A percentile compares a stretch with the other conserved stretches of the same genome.
Conservation (phyloP, 2,329 filamentous ascomycete genomes). For the Trichoderma oligosporum region DNA sequence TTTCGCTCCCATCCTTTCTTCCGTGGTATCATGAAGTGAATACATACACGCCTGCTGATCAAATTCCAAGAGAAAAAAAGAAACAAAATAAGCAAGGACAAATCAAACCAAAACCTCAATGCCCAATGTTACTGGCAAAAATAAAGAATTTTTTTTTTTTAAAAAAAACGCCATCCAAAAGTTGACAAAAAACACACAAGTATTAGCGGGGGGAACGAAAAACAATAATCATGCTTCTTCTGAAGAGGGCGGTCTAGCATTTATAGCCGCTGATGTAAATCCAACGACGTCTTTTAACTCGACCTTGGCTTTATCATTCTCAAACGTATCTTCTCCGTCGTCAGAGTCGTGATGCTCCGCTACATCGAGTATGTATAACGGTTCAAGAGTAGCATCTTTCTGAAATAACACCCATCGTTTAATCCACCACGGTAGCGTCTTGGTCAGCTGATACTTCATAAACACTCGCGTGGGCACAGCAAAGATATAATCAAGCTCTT, state of each 20-base stretch:
- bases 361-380: constrained; percentile 43
- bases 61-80: neutral
- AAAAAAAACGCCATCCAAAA: neutral
- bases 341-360: constrained; percentile 32
- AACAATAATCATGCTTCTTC: neutral
- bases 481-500: constrained; percentile 58
- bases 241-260: neutral
- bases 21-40: constrained; percentile 20
- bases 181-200: neutral
- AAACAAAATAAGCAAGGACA: neutral
- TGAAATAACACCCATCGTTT: constrained; percentile 54
- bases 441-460: constrained; percentile 53
- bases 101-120: too few species aligned
- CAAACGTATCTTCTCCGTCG: constrained; percentile 31
- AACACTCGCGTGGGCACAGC: constrained; percentile 57
- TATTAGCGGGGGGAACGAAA: neutral
- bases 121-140: neutral
- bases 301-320: constrained; percentile 38
- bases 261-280: constrained; percentile 27
- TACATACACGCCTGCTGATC: constrained; percentile 16
- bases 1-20: neutral
- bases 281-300: constrained; percentile 39
- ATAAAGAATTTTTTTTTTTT: too few species aligned
- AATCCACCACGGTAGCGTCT: constrained; percentile 58
- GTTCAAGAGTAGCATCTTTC: constrained; percentile 40